Conservation (phyloP, 139 green algal species). For the Astrephomene gubernaculifera region DNA sequence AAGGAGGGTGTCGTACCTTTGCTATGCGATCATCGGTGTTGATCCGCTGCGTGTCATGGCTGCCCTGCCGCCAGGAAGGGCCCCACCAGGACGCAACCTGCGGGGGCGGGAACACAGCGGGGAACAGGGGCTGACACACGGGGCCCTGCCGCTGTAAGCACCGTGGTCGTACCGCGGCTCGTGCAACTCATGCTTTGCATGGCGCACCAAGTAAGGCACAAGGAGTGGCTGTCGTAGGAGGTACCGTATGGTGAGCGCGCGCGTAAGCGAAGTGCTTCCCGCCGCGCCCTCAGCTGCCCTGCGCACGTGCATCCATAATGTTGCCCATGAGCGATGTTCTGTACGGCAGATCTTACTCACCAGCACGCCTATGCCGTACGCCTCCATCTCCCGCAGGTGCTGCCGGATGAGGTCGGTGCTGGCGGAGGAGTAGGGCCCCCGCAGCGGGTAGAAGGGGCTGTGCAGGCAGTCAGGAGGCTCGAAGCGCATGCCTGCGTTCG, state of each 20-base stretch:
- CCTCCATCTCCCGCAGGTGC: constrained; percentile 53
- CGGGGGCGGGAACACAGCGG: neutral
- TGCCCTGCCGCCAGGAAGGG: constrained; percentile 50
- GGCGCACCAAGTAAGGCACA: no score
- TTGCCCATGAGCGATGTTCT: no score
- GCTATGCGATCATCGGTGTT: constrained; percentile 54
- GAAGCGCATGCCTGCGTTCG: constrained; percentile 29
- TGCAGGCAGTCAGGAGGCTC: constrained; percentile 58
- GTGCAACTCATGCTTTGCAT: no score
- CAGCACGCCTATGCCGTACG: constrained; percentile 52
- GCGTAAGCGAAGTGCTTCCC: no score
- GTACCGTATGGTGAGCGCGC: no score
- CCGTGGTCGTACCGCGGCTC: no score
- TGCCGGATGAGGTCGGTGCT: constrained; percentile 36
- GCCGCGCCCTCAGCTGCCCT: no score
- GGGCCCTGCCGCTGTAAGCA: no score
- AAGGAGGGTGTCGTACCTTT: neutral
- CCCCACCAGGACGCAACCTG: constrained; percentile 67
- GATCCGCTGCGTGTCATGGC: constrained; percentile 63
- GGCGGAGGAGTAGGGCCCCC: constrained; percentile 56
- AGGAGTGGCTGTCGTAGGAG: no score
- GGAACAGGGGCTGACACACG: no score
- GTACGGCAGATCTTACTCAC: neutral
- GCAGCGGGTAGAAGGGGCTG: constrained; percentile 56
- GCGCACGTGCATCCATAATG: no score